Evolutionary conservation across 2,329 filamentous ascomycete species (phyloP).

Genomic region (Thelonectria rubi): DNA sequence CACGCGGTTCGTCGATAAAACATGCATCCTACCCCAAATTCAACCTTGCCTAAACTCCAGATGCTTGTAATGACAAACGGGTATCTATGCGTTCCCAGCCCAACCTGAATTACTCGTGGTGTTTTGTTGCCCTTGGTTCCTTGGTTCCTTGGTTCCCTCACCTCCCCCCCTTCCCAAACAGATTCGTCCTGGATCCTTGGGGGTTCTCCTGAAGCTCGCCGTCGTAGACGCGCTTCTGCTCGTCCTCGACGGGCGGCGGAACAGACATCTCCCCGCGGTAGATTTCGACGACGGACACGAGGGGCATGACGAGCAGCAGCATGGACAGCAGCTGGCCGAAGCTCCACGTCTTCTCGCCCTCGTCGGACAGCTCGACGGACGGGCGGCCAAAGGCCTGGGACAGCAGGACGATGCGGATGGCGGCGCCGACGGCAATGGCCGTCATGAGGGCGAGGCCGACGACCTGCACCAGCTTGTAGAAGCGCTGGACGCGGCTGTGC

Average conservation of each 20-base stretch:
- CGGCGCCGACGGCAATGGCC: slow-evolving; percentile 66
- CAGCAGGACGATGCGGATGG: slow-evolving; percentile 63
- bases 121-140: background rate
- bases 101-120: background rate
- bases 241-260: slow-evolving; percentile 53
- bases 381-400: slow-evolving; percentile 64
- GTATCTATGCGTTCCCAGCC: slow-evolving; percentile 5
- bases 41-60: background rate
- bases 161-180: slow-evolving; percentile 45
- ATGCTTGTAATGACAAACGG: background rate
- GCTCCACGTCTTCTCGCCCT: slow-evolving; percentile 38
- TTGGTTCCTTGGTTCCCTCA: slow-evolving; percentile 44
- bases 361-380: slow-evolving; percentile 39
- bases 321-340: slow-evolving; percentile 39
- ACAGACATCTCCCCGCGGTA: slow-evolving; percentile 57
- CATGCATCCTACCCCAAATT: background rate
- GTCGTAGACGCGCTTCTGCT: slow-evolving; percentile 49
- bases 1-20: slow-evolving; percentile 4
- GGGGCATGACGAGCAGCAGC: slow-evolving; percentile 37
- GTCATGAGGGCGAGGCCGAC: slow-evolving; percentile 64
- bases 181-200: slow-evolving; percentile 48
- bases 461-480: slow-evolving; percentile 63
- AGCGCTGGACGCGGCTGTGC: slow-evolving; percentile 62
- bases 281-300: slow-evolving; percentile 69
- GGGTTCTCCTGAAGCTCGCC: slow-evolving; percentile 51